A percentile compares a stretch with the other conserved stretches of the same genome.
Evolutionary conservation across 495 filamentous ascomycete genomes (phyloP).

Genomic region (Neurospora discreta): DNA sequence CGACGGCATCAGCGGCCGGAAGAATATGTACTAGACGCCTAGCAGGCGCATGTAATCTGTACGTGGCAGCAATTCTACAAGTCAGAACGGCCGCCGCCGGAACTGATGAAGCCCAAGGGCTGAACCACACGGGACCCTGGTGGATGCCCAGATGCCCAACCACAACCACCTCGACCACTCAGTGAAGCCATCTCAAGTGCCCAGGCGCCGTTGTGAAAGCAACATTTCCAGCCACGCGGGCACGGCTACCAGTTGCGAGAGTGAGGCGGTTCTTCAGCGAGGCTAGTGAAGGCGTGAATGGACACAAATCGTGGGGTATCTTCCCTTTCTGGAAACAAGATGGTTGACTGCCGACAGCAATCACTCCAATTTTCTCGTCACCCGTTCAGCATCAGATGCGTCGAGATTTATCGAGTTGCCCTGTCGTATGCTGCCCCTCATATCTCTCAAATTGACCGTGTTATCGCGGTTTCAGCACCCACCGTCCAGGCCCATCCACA

Average conservation of each 20-base stretch:
- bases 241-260: conserved; percentile 6
- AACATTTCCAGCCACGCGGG: background rate
- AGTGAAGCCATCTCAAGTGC: background rate
- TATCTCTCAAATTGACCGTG: background rate
- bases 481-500: background rate
- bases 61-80: background rate
- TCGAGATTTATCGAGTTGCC: background rate
- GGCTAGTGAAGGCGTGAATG: conserved; percentile 1
- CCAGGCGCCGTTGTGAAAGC: background rate
- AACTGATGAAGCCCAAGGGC: background rate
- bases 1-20: background rate
- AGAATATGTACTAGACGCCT: background rate
- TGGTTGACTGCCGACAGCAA: conserved; percentile 3
- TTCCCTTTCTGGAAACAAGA: background rate
- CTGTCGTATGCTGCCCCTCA: background rate
- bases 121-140: background rate
- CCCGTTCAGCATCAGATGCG: background rate
- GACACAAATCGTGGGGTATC: conserved; percentile 9
- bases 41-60: background rate
- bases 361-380: background rate
- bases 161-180: conserved; percentile 1
- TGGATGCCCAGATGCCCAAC: conserved; percentile 21
- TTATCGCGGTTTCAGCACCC: background rate
- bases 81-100: background rate
- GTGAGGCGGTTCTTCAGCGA: conserved; percentile 4